phyloP scores from a whole-genome alignment of 345 rosid species.

The Raphanus sativus region DNA sequence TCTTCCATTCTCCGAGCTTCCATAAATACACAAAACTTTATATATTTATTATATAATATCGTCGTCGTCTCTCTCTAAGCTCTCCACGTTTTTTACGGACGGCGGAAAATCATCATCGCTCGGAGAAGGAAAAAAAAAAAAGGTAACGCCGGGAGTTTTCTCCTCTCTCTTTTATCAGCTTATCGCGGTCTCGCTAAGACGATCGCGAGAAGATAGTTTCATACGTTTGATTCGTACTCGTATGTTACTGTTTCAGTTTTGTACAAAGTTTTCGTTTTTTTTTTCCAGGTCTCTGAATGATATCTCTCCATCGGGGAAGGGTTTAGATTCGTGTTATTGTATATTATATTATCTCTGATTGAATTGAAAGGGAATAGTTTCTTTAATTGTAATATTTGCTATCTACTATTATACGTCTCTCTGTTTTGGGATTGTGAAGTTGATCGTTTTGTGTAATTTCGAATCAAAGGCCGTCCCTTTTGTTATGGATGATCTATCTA shows the following conservation, averaged over 20 bases:
- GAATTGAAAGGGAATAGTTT: neutral
- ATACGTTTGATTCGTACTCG: neutral
- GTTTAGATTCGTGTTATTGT: constrained; percentile 10
- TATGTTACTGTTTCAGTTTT: neutral
- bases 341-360: constrained; percentile 4
- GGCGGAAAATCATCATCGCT: constrained; percentile 31
- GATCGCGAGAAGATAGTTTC: neutral
- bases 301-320: neutral
- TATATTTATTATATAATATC: neutral
- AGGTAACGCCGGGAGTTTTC: constrained; percentile 24
- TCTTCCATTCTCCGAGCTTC: neutral
- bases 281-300: neutral
- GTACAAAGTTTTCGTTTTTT: neutral
- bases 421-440: constrained; percentile 8
- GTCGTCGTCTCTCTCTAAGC: constrained; percentile 8
- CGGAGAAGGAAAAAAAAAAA: constrained; percentile 3
- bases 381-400: neutral
- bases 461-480: neutral
- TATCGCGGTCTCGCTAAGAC: neutral
- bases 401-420: too few species aligned
- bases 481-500: neutral
- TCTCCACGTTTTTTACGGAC: constrained; percentile 31
- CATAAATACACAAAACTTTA: neutral
- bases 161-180: neutral
- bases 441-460: constrained; percentile 3